Evolutionary conservation across 1,139 yeast species (phyloP).

Genomic region (Candida sp.): DNA sequence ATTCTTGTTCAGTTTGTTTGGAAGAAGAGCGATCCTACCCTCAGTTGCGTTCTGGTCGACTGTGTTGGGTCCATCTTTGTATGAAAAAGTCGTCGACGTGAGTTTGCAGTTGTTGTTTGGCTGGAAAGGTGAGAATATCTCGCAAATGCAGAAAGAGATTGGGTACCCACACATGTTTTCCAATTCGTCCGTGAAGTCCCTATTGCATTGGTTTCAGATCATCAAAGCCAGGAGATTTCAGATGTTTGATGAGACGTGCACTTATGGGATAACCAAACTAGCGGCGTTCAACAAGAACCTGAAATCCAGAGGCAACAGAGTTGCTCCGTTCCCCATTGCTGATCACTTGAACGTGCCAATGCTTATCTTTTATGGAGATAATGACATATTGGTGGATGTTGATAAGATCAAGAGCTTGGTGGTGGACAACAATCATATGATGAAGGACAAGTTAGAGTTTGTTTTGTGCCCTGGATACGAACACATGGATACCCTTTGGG

Average conservation of each 20-base stretch:
- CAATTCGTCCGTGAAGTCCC: slow-evolving; percentile 48
- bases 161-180: slow-evolving; percentile 55
- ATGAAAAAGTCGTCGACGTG: slow-evolving; percentile 40
- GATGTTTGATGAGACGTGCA: slow-evolving; percentile 50
- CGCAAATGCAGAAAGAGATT: slow-evolving; percentile 34
- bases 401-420: slow-evolving; percentile 30
- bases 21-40: slow-evolving; percentile 46
- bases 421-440: slow-evolving; percentile 26
- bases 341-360: slow-evolving; percentile 47
- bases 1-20: slow-evolving; percentile 42
- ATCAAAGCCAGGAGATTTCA: slow-evolving; percentile 45
- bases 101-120: slow-evolving; percentile 43
- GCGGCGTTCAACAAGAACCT: slow-evolving; percentile 26
- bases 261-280: slow-evolving; percentile 24
- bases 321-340: slow-evolving; percentile 60
- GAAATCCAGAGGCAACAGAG: slow-evolving; percentile 42
- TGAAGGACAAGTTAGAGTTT: slow-evolving; percentile 26
- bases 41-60: slow-evolving; percentile 52
- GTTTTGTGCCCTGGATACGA: slow-evolving; percentile 32
- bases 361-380: slow-evolving; percentile 44
- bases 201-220: slow-evolving; percentile 54
- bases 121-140: slow-evolving; percentile 43
- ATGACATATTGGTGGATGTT: slow-evolving; percentile 46
- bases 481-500: slow-evolving; percentile 44
- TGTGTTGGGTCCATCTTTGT: slow-evolving; percentile 36